Conservation (phyloP, 225 moss, liverwort and hornwort species). For the Physcomitrium patens region DNA sequence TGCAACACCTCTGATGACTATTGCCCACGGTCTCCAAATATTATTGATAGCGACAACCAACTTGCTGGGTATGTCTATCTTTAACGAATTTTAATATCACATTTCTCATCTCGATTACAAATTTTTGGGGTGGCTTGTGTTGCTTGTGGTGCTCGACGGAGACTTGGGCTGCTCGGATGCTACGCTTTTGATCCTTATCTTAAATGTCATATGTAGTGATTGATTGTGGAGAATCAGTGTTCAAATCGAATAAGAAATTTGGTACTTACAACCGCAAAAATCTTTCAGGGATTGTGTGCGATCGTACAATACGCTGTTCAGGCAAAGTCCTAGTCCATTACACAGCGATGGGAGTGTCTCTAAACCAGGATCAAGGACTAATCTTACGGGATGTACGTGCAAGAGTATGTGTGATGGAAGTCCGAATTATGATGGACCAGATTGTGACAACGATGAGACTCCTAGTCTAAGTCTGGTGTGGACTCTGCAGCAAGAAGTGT, state of each 20-base stretch:
- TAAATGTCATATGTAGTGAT: neutral
- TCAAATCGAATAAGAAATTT: conserved; percentile 5
- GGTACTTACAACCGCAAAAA: neutral
- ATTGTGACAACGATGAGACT: conserved; percentile 53
- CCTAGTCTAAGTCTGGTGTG: conserved; percentile 53
- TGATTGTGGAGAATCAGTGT: conserved; percentile 7
- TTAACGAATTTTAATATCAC: neutral
- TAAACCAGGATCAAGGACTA: conserved; percentile 43
- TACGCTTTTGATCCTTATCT: neutral
- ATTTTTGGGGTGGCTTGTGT: conserved; percentile 9
- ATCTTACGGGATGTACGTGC: conserved; percentile 7
- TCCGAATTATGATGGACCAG: conserved; percentile 53
- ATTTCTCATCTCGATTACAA: neutral
- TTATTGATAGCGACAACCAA: conserved; percentile 17
- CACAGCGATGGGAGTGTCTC: conserved; percentile 38
- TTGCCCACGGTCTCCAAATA: conserved; percentile 29
- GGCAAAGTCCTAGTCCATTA: conserved; percentile 48
- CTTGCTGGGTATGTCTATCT: conserved; percentile 34
- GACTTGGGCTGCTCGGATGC: neutral
- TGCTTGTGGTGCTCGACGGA: conserved; percentile 3
- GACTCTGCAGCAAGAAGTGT: conserved; percentile 74
- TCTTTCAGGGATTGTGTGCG: conserved; percentile 56
- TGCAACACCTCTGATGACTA: conserved; percentile 34
- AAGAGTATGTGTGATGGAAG: conserved; percentile 39
- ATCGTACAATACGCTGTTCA: conserved; percentile 51